These are phyloP conservation scores for Aspergillus japonicus DNA, from an alignment of 2,329 filamentous ascomycete genomes.

Conservation along the genomic window DNA sequence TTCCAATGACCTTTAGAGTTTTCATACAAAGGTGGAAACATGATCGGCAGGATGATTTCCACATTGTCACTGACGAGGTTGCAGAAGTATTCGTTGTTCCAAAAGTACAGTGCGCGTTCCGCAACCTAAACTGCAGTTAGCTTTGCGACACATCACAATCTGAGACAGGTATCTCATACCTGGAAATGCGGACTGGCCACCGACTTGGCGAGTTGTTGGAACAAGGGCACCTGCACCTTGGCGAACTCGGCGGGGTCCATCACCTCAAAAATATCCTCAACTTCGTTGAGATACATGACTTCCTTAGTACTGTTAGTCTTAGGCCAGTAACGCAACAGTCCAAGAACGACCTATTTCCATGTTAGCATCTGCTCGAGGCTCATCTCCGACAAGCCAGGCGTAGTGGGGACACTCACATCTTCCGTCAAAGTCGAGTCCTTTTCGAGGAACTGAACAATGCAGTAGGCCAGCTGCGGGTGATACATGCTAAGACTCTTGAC, in stretches of 20 bases:
- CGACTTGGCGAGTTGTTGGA: constrained; percentile 95
- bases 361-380: constrained; percentile 14
- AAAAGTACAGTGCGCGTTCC: constrained; percentile 96
- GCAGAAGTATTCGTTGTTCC: constrained; percentile 99
- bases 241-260: constrained; percentile 99
- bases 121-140: constrained; percentile 62
- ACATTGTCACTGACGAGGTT: constrained; percentile 99
- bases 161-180: constrained; percentile 39
- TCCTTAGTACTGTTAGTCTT: constrained; percentile 99
- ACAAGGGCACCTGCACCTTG: constrained; percentile 96
- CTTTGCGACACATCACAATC: neutral
- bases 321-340: constrained; percentile 93
- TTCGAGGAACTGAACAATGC: constrained; percentile 97
- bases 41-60: constrained; percentile 95
- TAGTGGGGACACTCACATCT: constrained; percentile 63
- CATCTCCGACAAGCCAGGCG: neutral
- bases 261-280: constrained; percentile 98
- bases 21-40: constrained; percentile 97
- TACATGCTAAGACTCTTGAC: constrained; percentile 99
- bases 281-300: constrained; percentile 99
- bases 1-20: constrained; percentile 99
- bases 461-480: constrained; percentile 95
- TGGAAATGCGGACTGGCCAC: constrained; percentile 98
- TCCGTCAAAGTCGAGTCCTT: constrained; percentile 97
- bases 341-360: constrained; percentile 73